Conservation (phyloP, 371 early-diverging fungal genomes). For the Actinomortierella wolfii region DNA sequence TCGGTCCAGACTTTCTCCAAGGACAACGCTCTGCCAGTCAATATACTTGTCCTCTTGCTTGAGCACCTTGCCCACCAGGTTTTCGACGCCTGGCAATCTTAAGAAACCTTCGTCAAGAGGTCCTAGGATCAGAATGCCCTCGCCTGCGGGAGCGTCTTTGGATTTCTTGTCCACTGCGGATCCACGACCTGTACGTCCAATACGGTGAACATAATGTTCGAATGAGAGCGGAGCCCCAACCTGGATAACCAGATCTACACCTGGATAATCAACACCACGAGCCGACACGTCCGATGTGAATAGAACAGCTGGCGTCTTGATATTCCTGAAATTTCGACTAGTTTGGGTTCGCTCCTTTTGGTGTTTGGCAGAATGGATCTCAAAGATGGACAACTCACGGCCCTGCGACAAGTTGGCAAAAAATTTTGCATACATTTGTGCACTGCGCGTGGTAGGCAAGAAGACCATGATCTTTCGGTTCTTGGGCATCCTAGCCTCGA, state of each 20-base stretch:
- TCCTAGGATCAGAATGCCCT: conserved; percentile 37
- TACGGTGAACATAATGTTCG: conserved; percentile 97
- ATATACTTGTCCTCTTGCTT: conserved; percentile 32
- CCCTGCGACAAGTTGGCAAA: conserved; percentile 50
- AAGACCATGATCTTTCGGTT: conserved; percentile 88
- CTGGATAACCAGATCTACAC: conserved; percentile 94
- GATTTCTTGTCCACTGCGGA: conserved; percentile 78
- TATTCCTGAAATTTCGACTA: conserved; percentile 69
- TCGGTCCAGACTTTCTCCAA: conserved; percentile 43
- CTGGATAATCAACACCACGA: conserved; percentile 99
- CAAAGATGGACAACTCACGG: conserved; percentile 56
- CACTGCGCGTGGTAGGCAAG: conserved; percentile 80
- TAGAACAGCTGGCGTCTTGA: conserved; percentile 64
- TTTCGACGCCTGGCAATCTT: conserved; percentile 26
- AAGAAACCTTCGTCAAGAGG: conserved; percentile 41
- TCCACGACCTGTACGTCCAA: conserved; percentile 99
- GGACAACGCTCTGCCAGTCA: conserved; percentile 44
- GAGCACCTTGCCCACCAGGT: conserved; percentile 39
- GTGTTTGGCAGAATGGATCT: conserved; percentile 81
- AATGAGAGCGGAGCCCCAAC: conserved; percentile 88
- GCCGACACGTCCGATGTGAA: conserved; percentile 99
- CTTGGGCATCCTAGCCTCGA: not conserved
- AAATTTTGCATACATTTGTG: conserved; percentile 73
- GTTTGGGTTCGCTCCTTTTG: conserved; percentile 73
- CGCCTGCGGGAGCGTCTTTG: conserved; percentile 30